Base-by-base conservation (phyloP, 305 asterid species). In the Solanum aculeatissimum region DNA sequence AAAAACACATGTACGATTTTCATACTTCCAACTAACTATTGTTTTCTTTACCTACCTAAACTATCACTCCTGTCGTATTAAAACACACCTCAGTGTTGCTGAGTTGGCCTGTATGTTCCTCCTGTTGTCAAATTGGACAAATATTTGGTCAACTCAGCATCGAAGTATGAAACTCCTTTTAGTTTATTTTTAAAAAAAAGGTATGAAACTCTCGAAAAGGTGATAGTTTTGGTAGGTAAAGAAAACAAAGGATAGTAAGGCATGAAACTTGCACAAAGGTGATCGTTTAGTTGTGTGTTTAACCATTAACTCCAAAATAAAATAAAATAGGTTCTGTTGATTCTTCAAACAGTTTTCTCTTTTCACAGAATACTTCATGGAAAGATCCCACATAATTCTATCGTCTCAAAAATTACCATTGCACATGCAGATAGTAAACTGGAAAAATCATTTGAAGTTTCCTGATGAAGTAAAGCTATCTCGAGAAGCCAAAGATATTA, bases 381-480 rank as follows among this genome's bases (percentile, higher is more conserved):
- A 45, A 74, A 74, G 42, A 19, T 25, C 57, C 58, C 81, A 21
- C 9, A 16, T 54, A 74, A 25, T 47, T 45, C 21, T 55, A 7
- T 55, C 38, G 57, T 43, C 27, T 58, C 65, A 42, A 45, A 77
- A 9, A 65, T 45, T 80, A n/a, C 81, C 23, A 16, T 84, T 42
- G 21, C 35, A 21, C 47, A n/a, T 77, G 69, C 83, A 84, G 86
- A 84, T 84, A 35, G 86, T 84, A n/a, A 84, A 84, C 70, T 84
- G 86, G 86, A 84, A 66, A 78, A 80, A 70, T 58, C 86, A 84
- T 84, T 80, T 84, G 27, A 84, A 84, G 84, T 84, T 84, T 72
- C 86, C 86, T 13, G 68, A 62, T n/a, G 86, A 84, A 66, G 86
- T 83, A 78, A 78, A 43, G 40, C 71, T 84, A 23, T 84, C 86